phyloP scores from a whole-genome alignment of 2,329 filamentous ascomycete species.

The Graphilbum fragrans region DNA sequence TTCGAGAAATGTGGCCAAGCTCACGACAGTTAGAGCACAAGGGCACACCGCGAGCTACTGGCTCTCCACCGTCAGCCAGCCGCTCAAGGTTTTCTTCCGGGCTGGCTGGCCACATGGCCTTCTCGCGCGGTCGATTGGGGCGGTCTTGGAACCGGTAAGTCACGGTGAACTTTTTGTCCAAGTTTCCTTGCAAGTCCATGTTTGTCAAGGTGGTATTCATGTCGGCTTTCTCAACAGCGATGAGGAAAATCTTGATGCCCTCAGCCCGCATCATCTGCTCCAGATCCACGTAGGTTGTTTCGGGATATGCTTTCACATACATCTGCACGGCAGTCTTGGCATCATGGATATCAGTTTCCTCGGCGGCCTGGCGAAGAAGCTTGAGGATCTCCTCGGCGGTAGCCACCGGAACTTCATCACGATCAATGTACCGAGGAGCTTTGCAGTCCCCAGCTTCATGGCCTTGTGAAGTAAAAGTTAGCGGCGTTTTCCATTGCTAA shows the following conservation, averaged over 20 bases:
- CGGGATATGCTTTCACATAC: slow-evolving; percentile 49
- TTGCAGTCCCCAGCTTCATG: slow-evolving; percentile 45
- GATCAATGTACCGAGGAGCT: slow-evolving; percentile 46
- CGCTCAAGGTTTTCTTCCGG: slow-evolving; percentile 49
- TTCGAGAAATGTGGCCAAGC: slow-evolving; percentile 49
- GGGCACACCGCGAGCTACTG: slow-evolving; percentile 44
- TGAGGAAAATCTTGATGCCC: slow-evolving; percentile 44
- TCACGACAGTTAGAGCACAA: slow-evolving; percentile 54
- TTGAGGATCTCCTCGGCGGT: slow-evolving; percentile 45
- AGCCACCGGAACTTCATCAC: slow-evolving; percentile 34
- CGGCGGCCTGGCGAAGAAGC: slow-evolving; percentile 37
- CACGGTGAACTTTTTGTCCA: slow-evolving; percentile 52
- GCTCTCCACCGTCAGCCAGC: slow-evolving; percentile 53
- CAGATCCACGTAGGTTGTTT: slow-evolving; percentile 45
- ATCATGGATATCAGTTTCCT: slow-evolving; percentile 47
- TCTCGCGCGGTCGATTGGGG: slow-evolving; percentile 45
- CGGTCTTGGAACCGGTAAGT: slow-evolving; percentile 48
- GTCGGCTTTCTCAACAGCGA: slow-evolving; percentile 44
- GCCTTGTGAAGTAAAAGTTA: slow-evolving; percentile 23
- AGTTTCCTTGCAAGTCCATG: slow-evolving; percentile 60
- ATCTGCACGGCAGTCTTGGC: slow-evolving; percentile 46
- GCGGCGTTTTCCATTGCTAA: neutral
- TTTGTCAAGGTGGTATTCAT: slow-evolving; percentile 48
- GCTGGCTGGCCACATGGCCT: slow-evolving; percentile 45
- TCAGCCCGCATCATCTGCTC: slow-evolving; percentile 47